Evolutionary conservation across 305 asterid genomes (phyloP), one percentile per base, ranked within the genome.

Genomic region (Fraxinus sp.): DNA sequence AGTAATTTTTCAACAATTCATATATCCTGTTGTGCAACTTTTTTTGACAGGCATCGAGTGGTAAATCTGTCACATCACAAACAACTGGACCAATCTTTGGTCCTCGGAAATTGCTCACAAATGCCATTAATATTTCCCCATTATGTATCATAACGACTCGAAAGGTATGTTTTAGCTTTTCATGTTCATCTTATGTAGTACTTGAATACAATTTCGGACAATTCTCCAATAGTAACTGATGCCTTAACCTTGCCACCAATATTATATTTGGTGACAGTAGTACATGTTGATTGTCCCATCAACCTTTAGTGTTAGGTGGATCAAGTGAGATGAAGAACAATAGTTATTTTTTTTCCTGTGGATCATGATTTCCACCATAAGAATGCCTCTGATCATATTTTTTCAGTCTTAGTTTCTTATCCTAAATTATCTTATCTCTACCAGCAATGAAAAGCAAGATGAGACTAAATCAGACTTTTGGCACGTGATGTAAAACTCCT

Each of bases 121-220:
- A 72, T 74, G 33, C 78, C 20, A 84, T 64, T 44, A 79, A 84
- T 37, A 39, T 81, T 82, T 81, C 79, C 8, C 80, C 78, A 16
- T 62, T 84, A 46, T 78, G 84, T 80, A 18, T 76, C 28, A 74
- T 22, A 44, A 84, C 77, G 37, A 85, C 81, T 64, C 88, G 74
- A 80, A 90, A 86, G 94, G 95, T 93, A 92, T 89, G 88, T 68
- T 79, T 4, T 79, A n/a, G 36, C 41, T 16, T 80, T 82, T 82
- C 59, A 57, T 81, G 81, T 77, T 80, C 71, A 33, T 80, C 32
- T 78, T 37, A 75, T 66, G 9, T 37, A 55, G 37, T 73, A 74
- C 79, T 79, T 59, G 4, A 81, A 74, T 59, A 30, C 26, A 33
- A 3, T 46, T 24, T 22, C 28, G 32, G 68, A 49, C 49, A n/a